Percentiles rank a stretch among this genome's conserved stretches.
These are phyloP conservation scores for Talaromyces trachyspermus DNA, from an alignment of 495 filamentous ascomycete species.

Conservation along the genomic window DNA sequence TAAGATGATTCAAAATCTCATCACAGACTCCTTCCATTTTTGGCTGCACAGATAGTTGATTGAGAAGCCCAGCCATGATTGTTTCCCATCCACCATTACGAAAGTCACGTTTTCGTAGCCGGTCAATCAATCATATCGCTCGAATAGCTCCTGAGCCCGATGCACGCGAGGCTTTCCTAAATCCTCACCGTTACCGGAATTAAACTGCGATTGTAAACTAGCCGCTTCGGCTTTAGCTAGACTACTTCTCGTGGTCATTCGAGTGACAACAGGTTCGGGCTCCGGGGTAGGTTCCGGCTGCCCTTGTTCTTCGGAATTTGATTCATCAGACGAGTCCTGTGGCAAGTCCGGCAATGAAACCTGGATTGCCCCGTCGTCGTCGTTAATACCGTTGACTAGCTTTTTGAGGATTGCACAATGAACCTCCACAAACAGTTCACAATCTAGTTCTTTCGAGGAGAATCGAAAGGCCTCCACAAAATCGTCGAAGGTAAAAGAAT, in stretches of 20 bases:
- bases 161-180: slow-evolving; percentile 45
- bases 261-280: slow-evolving; percentile 55
- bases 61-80: slow-evolving; percentile 78
- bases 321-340: slow-evolving; percentile 55
- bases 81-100: slow-evolving; percentile 84
- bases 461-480: slow-evolving; percentile 84
- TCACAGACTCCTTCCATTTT: slow-evolving; percentile 65
- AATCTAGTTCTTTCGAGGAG: slow-evolving; percentile 66
- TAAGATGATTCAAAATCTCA: slow-evolving; percentile 67
- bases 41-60: slow-evolving; percentile 74
- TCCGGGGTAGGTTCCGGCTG: slow-evolving; percentile 44
- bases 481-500: slow-evolving; percentile 97
- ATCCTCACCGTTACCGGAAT: slow-evolving; percentile 19
- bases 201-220: slow-evolving; percentile 47
- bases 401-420: slow-evolving; percentile 89
- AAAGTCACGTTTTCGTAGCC: slow-evolving; percentile 76
- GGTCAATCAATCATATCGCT: slow-evolving; percentile 69
- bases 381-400: slow-evolving; percentile 65
- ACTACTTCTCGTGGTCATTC: slow-evolving; percentile 76
- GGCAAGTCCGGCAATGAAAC: slow-evolving; percentile 72
- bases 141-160: slow-evolving; percentile 69
- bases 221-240: slow-evolving; percentile 73
- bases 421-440: slow-evolving; percentile 81
- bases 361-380: slow-evolving; percentile 67
- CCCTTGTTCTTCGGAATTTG: slow-evolving; percentile 47